phyloP scores from a whole-genome alignment of 1,139 yeast species.

The Suhomyces maxii region DNA sequence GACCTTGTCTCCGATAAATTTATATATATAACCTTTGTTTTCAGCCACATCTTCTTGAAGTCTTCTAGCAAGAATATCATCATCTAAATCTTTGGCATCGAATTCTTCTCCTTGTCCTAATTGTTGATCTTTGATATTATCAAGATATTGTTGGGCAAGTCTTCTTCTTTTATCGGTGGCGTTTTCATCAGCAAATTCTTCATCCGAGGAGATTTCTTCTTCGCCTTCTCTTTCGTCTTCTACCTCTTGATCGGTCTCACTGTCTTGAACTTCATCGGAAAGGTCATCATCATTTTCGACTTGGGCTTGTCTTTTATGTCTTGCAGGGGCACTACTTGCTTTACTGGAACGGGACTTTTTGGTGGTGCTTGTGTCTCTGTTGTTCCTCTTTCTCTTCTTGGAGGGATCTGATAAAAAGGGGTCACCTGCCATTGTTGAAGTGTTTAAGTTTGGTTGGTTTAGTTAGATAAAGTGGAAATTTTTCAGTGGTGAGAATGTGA shows the following conservation, averaged over 20 bases:
- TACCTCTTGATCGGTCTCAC: constrained; percentile 39
- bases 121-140: constrained; percentile 63
- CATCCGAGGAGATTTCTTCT: constrained; percentile 56
- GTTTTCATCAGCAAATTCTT: constrained; percentile 70
- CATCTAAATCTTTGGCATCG: constrained; percentile 90
- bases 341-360: constrained; percentile 11
- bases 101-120: constrained; percentile 59
- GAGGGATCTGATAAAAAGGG: constrained; percentile 65
- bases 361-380: constrained; percentile 23
- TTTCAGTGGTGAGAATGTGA: constrained; percentile 6
- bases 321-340: constrained; percentile 10
- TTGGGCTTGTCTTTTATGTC: constrained; percentile 10
- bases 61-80: constrained; percentile 78
- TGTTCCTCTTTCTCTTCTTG: constrained; percentile 47
- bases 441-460: not conserved
- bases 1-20: constrained; percentile 57
- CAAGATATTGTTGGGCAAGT: constrained; percentile 88
- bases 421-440: constrained; percentile 48
- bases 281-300: constrained; percentile 9
- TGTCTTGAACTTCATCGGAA: constrained; percentile 43
- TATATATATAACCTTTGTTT: constrained; percentile 77
- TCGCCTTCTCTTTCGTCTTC: constrained; percentile 36
- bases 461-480: not conserved
- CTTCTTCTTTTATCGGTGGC: constrained; percentile 95
- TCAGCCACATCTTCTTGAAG: constrained; percentile 89